Percentiles rank a stretch among this genome's conserved stretches.
Evolutionary conservation across 441 rosid species (phyloP).

Genomic region (Adansonia rubrostipa): DNA sequence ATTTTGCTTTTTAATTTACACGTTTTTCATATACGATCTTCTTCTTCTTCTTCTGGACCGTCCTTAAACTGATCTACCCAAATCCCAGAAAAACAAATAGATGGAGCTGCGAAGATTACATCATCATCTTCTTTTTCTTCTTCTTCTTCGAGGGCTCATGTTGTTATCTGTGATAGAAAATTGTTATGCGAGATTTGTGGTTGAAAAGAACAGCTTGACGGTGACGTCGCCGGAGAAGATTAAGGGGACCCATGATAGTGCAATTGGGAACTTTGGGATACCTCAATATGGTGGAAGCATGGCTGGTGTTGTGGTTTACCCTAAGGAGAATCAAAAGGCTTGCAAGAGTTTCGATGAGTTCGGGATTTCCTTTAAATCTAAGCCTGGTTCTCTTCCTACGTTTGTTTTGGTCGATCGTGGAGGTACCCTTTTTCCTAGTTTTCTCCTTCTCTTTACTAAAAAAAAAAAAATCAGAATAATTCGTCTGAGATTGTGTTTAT

Average conservation of each 20-base stretch:
- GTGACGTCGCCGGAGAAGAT: slow-evolving; percentile 92
- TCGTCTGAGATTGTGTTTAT: neutral
- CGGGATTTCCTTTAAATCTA: slow-evolving; percentile 64
- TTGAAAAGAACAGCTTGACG: slow-evolving; percentile 91
- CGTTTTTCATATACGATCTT: neutral
- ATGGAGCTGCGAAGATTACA: slow-evolving; percentile 15
- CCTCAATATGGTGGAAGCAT: slow-evolving; percentile 99
- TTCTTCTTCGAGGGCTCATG: slow-evolving; percentile 42
- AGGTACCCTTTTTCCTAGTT: slow-evolving; percentile 46
- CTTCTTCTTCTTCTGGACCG: neutral
- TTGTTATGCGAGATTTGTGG: slow-evolving; percentile 72
- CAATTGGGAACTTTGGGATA: slow-evolving; percentile 96
- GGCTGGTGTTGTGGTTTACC: slow-evolving; percentile 89
- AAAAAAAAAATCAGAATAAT: no score
- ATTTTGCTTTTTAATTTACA: neutral
- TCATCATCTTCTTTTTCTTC: neutral
- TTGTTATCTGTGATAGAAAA: slow-evolving; percentile 33
- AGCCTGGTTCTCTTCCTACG: slow-evolving; percentile 85
- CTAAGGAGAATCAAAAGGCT: slow-evolving; percentile 76
- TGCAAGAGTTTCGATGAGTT: slow-evolving; percentile 74
- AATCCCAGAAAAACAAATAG: neutral
- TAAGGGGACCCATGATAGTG: slow-evolving; percentile 83
- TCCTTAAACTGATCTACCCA: neutral
- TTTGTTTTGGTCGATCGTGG: slow-evolving; percentile 93
- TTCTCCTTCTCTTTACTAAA: neutral